Conservation (phyloP, 2,329 filamentous ascomycete species). For the Grosmannia serpens region DNA sequence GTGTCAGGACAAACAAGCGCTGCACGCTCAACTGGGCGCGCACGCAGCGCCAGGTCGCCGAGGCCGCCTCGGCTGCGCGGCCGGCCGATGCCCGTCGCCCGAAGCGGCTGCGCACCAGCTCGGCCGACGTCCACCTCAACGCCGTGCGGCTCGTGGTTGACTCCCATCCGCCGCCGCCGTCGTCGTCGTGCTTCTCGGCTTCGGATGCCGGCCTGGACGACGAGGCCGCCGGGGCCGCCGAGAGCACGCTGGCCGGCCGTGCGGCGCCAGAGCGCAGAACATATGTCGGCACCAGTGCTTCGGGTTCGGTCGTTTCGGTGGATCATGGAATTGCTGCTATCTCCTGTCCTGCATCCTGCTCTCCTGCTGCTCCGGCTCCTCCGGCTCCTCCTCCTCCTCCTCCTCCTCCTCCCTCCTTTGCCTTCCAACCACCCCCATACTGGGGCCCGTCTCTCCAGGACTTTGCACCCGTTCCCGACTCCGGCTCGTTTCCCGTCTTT, state of each 20-base stretch:
- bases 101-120: conserved; percentile 5
- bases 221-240: too few species aligned
- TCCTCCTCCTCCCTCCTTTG: not conserved
- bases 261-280: too few species aligned
- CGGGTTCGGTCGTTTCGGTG: too few species aligned
- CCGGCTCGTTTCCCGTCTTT: too few species aligned
- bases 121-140: not conserved
- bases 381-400: not conserved
- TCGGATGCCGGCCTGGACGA: too few species aligned
- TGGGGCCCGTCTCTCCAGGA: not conserved
- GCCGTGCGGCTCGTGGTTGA: not conserved
- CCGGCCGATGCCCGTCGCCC: conserved; percentile 3
- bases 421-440: not conserved
- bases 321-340: too few species aligned
- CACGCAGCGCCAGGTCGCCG: conserved; percentile 10
- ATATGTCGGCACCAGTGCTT: too few species aligned
- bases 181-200: too few species aligned
- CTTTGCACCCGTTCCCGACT: not conserved
- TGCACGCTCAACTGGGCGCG: conserved; percentile 16
- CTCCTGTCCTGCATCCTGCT: not conserved
- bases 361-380: not conserved
- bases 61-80: not conserved
- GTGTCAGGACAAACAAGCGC: conserved; percentile 14
- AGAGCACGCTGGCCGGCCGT: too few species aligned
- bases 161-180: not conserved